Evolutionary conservation across 106 monocot genomes (phyloP).

Genomic region (Posidonia australis): DNA sequence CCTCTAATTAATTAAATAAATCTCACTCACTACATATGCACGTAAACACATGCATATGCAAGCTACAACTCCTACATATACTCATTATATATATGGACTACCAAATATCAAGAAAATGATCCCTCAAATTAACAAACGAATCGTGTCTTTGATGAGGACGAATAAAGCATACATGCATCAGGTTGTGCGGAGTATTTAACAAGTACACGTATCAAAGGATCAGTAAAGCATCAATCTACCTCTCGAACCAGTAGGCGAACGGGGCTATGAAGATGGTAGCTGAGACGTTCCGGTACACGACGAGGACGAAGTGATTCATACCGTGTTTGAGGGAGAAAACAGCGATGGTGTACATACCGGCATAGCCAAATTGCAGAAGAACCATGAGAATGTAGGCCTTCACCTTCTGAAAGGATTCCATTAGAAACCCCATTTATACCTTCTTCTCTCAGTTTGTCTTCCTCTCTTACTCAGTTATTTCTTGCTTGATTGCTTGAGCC

Average conservation of each 20-base stretch:
- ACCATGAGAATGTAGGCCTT: constrained; percentile 12
- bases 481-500: no score
- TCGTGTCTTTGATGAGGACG: no score
- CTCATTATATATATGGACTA: no score
- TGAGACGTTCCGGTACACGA: constrained; percentile 8
- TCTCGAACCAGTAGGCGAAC: constrained; percentile 13
- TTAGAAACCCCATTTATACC: constrained; percentile 1
- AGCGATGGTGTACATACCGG: constrained; percentile 12
- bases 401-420: neutral
- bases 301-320: constrained; percentile 14
- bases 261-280: constrained; percentile 16
- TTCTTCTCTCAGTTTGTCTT: neutral
- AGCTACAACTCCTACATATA: no score
- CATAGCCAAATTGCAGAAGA: constrained; percentile 13
- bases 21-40: no score
- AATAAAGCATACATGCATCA: no score
- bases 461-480: neutral
- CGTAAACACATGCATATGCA: no score
- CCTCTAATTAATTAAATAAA: no score
- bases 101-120: no score
- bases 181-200: no score
- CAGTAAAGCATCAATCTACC: constrained; percentile 2
- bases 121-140: no score
- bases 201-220: no score
- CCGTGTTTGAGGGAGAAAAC: constrained; percentile 13